Evolutionary conservation across 495 filamentous ascomycete species (phyloP).

Genomic region (Xylaria flabelliformis): DNA sequence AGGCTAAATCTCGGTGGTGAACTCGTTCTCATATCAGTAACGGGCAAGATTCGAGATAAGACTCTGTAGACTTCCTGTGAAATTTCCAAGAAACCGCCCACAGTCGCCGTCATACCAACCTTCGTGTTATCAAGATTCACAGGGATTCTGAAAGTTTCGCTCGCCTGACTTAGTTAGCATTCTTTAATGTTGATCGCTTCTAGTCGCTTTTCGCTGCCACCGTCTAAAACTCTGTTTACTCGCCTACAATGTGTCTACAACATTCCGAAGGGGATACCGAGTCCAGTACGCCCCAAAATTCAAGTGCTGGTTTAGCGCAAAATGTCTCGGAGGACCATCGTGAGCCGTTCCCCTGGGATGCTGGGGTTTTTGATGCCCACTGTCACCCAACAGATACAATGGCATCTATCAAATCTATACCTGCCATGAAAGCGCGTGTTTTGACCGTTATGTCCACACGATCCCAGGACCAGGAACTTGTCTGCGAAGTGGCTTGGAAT

Average conservation of each 20-base stretch:
- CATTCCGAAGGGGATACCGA: conserved; percentile 9
- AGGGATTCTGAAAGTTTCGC: not conserved
- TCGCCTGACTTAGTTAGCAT: not conserved
- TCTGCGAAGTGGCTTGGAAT: conserved; percentile 67
- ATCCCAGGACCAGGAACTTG: conserved; percentile 84
- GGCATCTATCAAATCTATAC: conserved; percentile 69
- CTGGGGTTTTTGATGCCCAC: conserved; percentile 89
- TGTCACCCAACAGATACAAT: conserved; percentile 99
- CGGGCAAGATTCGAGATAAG: not conserved
- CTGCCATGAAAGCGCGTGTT: conserved; percentile 74
- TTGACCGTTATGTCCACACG: conserved; percentile 92
- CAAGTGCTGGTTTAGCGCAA: not conserved
- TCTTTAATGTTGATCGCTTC: not conserved
- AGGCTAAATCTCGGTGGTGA: not conserved
- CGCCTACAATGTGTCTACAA: conserved; percentile 16
- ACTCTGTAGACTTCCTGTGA: not conserved
- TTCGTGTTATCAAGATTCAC: conserved; percentile 4
- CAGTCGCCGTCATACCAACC: not conserved
- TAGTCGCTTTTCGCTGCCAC: not conserved
- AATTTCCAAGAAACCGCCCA: not conserved
- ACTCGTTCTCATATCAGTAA: not conserved
- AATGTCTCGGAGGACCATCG: conserved; percentile 22
- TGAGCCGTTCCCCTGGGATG: conserved; percentile 75
- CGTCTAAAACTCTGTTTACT: not conserved
- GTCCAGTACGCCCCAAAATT: not conserved